Base-by-base conservation (phyloP, 2,329 filamentous ascomycete species). In the Penicillium olsonii region DNA sequence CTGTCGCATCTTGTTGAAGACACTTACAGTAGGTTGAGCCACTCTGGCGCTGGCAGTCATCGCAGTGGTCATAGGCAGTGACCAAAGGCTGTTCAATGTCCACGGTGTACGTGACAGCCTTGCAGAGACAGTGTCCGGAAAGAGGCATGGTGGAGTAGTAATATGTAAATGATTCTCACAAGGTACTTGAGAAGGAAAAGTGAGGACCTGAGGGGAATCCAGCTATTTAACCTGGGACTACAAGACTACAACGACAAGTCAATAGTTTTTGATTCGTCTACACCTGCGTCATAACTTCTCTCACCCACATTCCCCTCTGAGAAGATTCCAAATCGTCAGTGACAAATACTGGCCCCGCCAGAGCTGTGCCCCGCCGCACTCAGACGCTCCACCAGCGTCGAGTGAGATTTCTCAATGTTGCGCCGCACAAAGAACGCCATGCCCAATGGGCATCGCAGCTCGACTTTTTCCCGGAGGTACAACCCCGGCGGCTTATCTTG, bases 401-500 rank as follows among this genome's bases (percentile, higher is more conserved):
- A 77, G 63, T 95, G 90, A 0, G 87, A 82, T 65, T 88, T 88
- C 61, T 87, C 87, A 37, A 94, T 79, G 7, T 87, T 94, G 72
- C 85, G 88, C 75, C 88, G 90, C 53, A 95, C 87, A 61, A 94
- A 94, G 18, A 74, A 72, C 0, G 83, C 79, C 76, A 92, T 81
- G 55, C 94, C 74, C 52, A 90, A 75, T 65, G 90, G 92, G 73
- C 89, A 94, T 51, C 81, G 81, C 78, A 95, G 83, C 55, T 90
- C 87, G 44, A 92, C 86, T 58, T 94, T 89, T 75, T 95, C 90
- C 17, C 87, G 79, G 42, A 95, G 73, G 65, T 90, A 94, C 17
- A 95, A 73, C 0, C 89, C 90, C 42, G 82, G 75, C 26, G 89
- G 88, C 1, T 79, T 81, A 20, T 80, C 80, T 8, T 88, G 70